Conservation (phyloP, 2,329 filamentous ascomycete species). For the Exserohilum turcica region DNA sequence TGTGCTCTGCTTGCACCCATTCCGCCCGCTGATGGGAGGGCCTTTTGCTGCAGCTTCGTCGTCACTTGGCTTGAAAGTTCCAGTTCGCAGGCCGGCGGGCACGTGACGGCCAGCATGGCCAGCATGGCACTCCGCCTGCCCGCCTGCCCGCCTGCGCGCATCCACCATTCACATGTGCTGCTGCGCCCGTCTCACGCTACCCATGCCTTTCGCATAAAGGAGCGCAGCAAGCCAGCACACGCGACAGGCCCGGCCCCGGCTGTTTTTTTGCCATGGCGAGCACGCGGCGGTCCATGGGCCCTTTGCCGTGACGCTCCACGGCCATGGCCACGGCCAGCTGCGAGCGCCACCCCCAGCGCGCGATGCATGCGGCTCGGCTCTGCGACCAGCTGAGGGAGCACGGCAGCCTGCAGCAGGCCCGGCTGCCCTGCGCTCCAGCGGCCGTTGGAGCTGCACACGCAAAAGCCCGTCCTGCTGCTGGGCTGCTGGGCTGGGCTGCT, state of each 20-base stretch:
- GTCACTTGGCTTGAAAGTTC: constrained; percentile 34
- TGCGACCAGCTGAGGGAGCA: constrained; percentile 5
- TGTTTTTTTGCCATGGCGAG: constrained; percentile 1
- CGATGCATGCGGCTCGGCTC: constrained; percentile 14
- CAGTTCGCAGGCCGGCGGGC: constrained; percentile 15
- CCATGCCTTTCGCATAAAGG: constrained; percentile 31
- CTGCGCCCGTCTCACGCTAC: constrained; percentile 26
- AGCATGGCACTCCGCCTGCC: constrained; percentile 10
- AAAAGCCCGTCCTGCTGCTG: no score
- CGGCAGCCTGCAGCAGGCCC: constrained; percentile 5
- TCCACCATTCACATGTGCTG: constrained; percentile 23
- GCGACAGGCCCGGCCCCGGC: constrained; percentile 12
- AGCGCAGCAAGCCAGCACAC: constrained; percentile 9
- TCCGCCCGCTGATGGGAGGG: constrained; percentile 31
- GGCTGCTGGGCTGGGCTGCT: no score
- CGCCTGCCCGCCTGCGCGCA: no score
- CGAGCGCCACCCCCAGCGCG: background rate
- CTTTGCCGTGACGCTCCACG: constrained; percentile 1
- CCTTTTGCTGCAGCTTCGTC: constrained; percentile 29
- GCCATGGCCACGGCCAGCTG: no score
- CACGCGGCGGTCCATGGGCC: constrained; percentile 3
- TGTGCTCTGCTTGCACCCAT: no score
- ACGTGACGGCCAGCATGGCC: constrained; percentile 20
- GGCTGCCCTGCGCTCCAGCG: background rate
- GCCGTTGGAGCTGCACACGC: no score